These are phyloP conservation scores for Kalmusia sp. DNA, from an alignment of 2,329 filamentous ascomycete genomes.

Conservation along the genomic window DNA sequence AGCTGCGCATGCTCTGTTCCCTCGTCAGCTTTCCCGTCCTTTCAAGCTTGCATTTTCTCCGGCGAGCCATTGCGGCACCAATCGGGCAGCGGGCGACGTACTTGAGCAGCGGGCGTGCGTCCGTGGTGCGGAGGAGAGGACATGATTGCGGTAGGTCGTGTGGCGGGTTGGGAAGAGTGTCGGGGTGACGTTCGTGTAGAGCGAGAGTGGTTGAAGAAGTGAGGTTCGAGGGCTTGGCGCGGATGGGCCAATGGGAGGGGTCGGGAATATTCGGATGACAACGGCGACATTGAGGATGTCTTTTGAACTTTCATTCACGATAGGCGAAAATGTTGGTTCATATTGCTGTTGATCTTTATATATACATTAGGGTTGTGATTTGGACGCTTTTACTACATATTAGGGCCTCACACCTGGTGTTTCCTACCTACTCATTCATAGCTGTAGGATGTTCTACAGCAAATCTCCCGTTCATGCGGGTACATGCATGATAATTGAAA, in stretches of 20 bases:
- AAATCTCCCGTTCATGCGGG: too few relatives aligned
- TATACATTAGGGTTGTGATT: too few relatives aligned
- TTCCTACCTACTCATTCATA: too few relatives aligned
- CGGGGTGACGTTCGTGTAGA: neutral
- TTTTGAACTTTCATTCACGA: too few relatives aligned
- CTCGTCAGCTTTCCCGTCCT: constrained; percentile 21
- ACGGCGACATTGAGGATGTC: too few relatives aligned
- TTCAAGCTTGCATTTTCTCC: neutral
- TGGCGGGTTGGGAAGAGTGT: neutral
- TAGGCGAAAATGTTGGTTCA: too few relatives aligned
- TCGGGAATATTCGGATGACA: neutral
- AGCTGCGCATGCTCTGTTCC: constrained; percentile 39
- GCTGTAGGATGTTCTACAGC: too few relatives aligned
- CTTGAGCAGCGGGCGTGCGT: constrained; percentile 37
- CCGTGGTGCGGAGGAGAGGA: constrained; percentile 25
- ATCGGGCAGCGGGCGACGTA: constrained; percentile 20
- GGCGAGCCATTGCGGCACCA: constrained; percentile 16
- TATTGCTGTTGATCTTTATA: too few relatives aligned
- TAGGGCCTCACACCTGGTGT: too few relatives aligned
- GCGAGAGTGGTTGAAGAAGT: neutral
- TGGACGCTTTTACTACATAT: too few relatives aligned
- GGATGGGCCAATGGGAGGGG: neutral
- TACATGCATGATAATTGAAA: too few relatives aligned
- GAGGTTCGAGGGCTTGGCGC: constrained; percentile 2
- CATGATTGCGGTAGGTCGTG: constrained; percentile 21